phyloP scores from a whole-genome alignment of 1,284 basidiomycete genomes.

The Retiboletus fuscus region DNA sequence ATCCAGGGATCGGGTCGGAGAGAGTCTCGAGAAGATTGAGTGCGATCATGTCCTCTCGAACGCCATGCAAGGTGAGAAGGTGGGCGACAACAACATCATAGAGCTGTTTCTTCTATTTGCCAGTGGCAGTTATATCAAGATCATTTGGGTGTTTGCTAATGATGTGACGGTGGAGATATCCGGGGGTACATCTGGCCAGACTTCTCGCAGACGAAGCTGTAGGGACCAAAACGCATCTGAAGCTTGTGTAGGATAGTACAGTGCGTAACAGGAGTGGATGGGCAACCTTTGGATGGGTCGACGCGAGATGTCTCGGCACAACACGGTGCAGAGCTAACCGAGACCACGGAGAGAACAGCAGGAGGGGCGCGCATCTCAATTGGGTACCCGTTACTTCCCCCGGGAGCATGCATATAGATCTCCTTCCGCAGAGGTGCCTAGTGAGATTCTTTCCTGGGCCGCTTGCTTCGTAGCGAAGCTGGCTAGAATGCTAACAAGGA shows the following conservation, averaged over 20 bases:
- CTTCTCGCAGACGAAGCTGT: too few species aligned
- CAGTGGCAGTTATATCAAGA: not conserved
- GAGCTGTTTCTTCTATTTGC: not conserved
- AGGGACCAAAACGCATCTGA: conserved; percentile 14
- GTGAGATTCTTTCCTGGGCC: too few species aligned
- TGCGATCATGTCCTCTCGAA: not conserved
- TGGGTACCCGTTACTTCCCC: not conserved
- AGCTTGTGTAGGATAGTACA: conserved; percentile 13
- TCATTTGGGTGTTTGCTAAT: conserved; percentile 4
- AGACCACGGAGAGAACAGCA: not conserved
- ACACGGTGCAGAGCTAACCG: not conserved
- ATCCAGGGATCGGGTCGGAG: not conserved
- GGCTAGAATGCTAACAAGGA: too few species aligned
- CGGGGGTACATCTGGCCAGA: too few species aligned
- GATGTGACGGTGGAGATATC: not conserved
- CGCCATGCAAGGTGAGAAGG: not conserved
- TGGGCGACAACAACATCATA: not conserved
- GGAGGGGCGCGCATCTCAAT: not conserved
- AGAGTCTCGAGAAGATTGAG: conserved; percentile 5
- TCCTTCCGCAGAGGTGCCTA: not conserved
- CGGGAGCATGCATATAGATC: not conserved
- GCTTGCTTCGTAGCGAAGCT: too few species aligned
- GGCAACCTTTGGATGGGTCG: not conserved
- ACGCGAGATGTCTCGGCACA: not conserved
- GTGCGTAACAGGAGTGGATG: not conserved